Base-by-base conservation (phyloP, 352 stramenopile species). In the Pythium pyrilobum region DNA sequence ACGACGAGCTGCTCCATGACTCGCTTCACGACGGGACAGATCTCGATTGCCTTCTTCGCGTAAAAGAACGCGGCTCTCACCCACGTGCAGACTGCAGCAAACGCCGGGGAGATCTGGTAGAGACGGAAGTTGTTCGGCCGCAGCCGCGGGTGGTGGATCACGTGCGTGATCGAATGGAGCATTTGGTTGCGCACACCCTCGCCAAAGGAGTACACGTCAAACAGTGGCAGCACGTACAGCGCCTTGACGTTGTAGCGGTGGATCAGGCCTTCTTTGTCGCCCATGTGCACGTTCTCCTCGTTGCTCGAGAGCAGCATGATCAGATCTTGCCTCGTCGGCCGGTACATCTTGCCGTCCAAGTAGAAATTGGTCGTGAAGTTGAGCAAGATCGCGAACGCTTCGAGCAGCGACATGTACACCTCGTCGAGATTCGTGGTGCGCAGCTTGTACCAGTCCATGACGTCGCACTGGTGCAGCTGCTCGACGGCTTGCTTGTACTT, bases 261-360 rank as follows among this genome's bases (percentile, higher is more conserved):
- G 38, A 92, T 92, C 10, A 92, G 42, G 2, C 76, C 81, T 62
- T 92, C 82, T 6, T 75, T 80, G 56, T 92, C 82, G 16, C 82
- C 82, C n/a, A 92, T 42, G 29, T 75, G 61, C 34, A 89, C 82
- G 45, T 92, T 92, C 18, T 92, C 82, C n/a, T 86, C 72, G 56
- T 69, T 90, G 32, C 65, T 91, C 3, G 75, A 87, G 13, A 92
- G 66, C 43, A 92, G 42, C 38, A 70, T 75, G 52, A 87, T 66
- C 3, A 92, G 27, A 56, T 92, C 75, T 13, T 89, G 70, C 20
- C 59, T 66, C 15, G 66, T 81, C 3, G 82, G 82, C 18, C 61
- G 64, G 49, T 71, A 74, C 37, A 54, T 48, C 39, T 72, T 49
- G 4, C 69, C 64, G 3, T 74, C 31, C 9, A 90, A 42, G 39